Conservation (phyloP, 805 yeast species). For the Lipomyces kockii region DNA sequence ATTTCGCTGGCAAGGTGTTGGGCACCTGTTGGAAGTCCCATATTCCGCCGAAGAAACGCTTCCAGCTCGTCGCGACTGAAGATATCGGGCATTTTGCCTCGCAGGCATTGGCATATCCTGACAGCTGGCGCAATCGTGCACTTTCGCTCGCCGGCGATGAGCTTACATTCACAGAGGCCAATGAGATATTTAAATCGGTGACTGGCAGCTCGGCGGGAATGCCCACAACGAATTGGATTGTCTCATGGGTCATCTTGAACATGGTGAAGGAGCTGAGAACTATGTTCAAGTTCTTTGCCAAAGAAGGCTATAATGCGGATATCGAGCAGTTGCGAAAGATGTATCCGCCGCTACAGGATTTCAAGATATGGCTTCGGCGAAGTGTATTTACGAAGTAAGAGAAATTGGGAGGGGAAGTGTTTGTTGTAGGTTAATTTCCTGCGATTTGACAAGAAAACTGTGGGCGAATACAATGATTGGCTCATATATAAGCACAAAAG, state of each 20-base stretch:
- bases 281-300: neutral
- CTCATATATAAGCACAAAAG: no score
- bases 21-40: constrained; percentile 3
- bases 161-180: constrained; percentile 4
- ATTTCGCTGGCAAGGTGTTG: constrained; percentile 3
- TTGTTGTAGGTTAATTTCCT: no score
- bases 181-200: neutral
- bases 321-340: neutral
- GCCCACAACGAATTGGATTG: neutral
- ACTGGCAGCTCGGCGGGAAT: neutral
- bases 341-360: constrained; percentile 2
- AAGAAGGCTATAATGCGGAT: neutral
- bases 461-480: no score
- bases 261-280: neutral
- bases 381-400: neutral
- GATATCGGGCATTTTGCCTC: constrained; percentile 14
- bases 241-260: neutral
- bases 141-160: constrained; percentile 15
- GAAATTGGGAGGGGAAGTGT: no score
- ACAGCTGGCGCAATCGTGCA: neutral
- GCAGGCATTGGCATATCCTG: constrained; percentile 5
- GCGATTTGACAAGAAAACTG: no score
- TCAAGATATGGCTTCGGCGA: neutral
- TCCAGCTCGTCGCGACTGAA: constrained; percentile 11
- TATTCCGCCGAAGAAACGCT: neutral